Percentiles rank a stretch among this genome's conserved stretches.
Evolutionary conservation across 768 basidiomycete species (phyloP).

Genomic region (Kwoniella europaea): DNA sequence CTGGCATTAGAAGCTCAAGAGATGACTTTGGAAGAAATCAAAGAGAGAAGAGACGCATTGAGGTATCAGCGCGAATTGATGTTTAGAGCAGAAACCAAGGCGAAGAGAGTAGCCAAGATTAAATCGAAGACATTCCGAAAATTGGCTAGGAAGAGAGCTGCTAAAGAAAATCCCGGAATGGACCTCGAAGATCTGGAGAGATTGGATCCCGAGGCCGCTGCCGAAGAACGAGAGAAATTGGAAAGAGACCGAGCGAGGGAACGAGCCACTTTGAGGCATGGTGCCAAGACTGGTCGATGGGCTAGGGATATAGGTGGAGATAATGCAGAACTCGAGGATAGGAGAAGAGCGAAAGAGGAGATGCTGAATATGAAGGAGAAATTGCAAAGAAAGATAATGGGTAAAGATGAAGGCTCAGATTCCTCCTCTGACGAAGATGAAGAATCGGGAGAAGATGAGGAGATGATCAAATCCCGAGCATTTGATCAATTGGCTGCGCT

Average conservation of each 20-base stretch:
- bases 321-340: conserved; percentile 66
- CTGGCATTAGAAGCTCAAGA: conserved; percentile 73
- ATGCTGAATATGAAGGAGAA: conserved; percentile 84
- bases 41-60: conserved; percentile 76
- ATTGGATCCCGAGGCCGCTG: conserved; percentile 65
- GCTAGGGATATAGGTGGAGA: conserved; percentile 52
- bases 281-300: conserved; percentile 72
- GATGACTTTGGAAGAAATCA: conserved; percentile 82
- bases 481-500: conserved; percentile 76
- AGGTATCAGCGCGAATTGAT: conserved; percentile 88
- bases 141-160: conserved; percentile 77
- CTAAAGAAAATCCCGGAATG: conserved; percentile 62
- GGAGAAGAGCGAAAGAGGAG: conserved; percentile 74
- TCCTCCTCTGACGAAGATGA: conserved; percentile 63
- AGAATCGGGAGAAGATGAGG: conserved; percentile 60
- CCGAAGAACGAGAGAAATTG: conserved; percentile 66
- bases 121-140: conserved; percentile 92
- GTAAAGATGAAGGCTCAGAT: conserved; percentile 46
- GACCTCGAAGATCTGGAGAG: conserved; percentile 61
- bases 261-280: conserved; percentile 85
- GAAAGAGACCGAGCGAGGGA: conserved; percentile 84
- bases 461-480: conserved; percentile 68
- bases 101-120: conserved; percentile 88
- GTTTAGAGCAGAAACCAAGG: conserved; percentile 89
- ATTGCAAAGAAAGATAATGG: conserved; percentile 73